Evolutionary conservation across 805 yeast genomes (phyloP).

Genomic region (Sugiyamaella valdiviana): DNA sequence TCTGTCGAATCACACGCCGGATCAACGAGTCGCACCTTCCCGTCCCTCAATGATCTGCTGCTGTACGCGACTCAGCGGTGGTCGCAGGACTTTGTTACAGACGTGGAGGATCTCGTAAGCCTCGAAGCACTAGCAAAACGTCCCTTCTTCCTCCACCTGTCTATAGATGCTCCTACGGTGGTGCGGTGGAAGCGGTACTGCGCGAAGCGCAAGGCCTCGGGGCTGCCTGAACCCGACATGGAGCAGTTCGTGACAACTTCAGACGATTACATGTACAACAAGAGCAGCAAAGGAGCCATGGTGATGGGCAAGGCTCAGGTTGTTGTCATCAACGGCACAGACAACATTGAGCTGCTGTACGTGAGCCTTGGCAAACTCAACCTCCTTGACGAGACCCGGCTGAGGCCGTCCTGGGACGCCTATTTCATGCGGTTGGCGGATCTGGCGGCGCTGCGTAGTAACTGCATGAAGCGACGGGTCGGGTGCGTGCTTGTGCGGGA

Average conservation of each 20-base stretch:
- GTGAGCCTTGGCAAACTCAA: slow-evolving; percentile 37
- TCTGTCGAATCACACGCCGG: slow-evolving; percentile 22
- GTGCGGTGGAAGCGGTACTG: slow-evolving; percentile 15
- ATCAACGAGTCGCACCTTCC: slow-evolving; percentile 30
- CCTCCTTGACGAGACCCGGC: slow-evolving; percentile 47
- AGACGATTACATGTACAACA: slow-evolving; percentile 31
- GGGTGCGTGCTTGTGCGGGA: slow-evolving; percentile 93
- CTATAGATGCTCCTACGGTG: slow-evolving; percentile 63
- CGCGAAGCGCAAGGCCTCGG: neutral
- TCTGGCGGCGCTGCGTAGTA: slow-evolving; percentile 84
- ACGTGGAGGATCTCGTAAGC: slow-evolving; percentile 39
- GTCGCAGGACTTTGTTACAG: slow-evolving; percentile 55
- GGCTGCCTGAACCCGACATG: slow-evolving; percentile 13
- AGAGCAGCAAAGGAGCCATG: slow-evolving; percentile 33
- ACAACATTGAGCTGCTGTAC: slow-evolving; percentile 35
- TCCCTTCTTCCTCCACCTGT: slow-evolving; percentile 78
- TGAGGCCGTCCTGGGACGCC: slow-evolving; percentile 93
- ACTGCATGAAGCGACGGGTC: slow-evolving; percentile 95
- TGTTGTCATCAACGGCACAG: slow-evolving; percentile 49
- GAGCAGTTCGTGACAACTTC: slow-evolving; percentile 35
- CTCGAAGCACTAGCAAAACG: slow-evolving; percentile 51
- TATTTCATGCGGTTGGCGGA: slow-evolving; percentile 93
- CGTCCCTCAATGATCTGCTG: slow-evolving; percentile 40
- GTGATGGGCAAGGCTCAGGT: slow-evolving; percentile 47
- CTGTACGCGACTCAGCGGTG: slow-evolving; percentile 62